Evolutionary conservation across 148 eudicot genomes (phyloP), one percentile per base, ranked within the genome.

Genomic region (Nepenthes gracilis): DNA sequence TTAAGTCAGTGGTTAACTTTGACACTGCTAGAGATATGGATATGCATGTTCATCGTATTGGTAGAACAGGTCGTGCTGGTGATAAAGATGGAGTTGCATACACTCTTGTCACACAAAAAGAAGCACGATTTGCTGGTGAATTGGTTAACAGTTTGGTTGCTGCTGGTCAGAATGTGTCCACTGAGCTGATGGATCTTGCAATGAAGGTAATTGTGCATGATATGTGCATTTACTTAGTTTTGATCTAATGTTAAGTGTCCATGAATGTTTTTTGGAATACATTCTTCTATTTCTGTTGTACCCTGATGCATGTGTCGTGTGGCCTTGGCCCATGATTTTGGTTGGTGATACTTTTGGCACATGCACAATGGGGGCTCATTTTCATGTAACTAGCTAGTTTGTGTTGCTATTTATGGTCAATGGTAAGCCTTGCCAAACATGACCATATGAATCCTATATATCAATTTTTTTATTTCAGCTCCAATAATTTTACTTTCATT

Each of bases 11-110:
- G 62, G 99, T 93, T 35, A 93, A 93, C 67, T 86, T 80, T 81
- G 99, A 93, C 75, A 86, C 85, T 61, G 99, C 99, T 49, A 89
- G 79, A 72, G 99, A 93, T 64, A 93, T 93, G 99, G 99, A 93
- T 72, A 93, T 93, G 99, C 97, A 93, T 77, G 99, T 93, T 47
- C 99, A 93, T 74, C 84, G 99, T 63, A 89, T 93, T 65, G 99
- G 99, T 62, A 86, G 99, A 79, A 89, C 99, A 33, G 99, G 99
- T 47, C 92, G 99, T 77, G 99, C 99, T 56, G 99, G 99, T 62
- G 99, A 93, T 64, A 93, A 93, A 81, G 99, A 93, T 65, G 99
- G 99, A 57, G 80, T 75, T 49, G 99, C 99, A 38, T 86, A 86
- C 74, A 93, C 99, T 61, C 95, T 93, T 62, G 75, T 93, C 64